Conservation (phyloP, 2,329 filamentous ascomycete genomes). For the Epichloe sylvatica region DNA sequence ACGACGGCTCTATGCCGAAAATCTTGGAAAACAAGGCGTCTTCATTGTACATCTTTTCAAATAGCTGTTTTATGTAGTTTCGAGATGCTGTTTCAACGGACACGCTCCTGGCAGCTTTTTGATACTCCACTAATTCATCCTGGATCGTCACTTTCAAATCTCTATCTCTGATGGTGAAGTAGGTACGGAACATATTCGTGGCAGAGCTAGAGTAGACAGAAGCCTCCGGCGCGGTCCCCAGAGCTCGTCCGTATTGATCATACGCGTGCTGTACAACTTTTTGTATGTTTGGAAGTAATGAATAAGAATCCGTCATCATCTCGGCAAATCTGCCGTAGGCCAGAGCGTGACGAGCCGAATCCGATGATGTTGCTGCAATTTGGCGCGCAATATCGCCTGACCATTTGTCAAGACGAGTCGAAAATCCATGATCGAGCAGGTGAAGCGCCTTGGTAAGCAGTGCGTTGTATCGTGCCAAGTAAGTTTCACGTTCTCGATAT, state of each 20-base stretch:
- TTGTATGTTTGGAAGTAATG: conserved; percentile 42
- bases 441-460: conserved; percentile 56
- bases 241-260: conserved; percentile 34
- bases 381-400: conserved; percentile 42
- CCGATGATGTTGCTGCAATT: conserved; percentile 40
- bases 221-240: conserved; percentile 27
- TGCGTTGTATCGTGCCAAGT: conserved; percentile 74
- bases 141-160: conserved; percentile 39
- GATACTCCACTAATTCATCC: conserved; percentile 40
- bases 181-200: conserved; percentile 40
- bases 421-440: conserved; percentile 45
- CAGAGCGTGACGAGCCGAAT: conserved; percentile 44
- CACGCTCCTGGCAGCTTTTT: conserved; percentile 33
- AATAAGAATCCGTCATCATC: conserved; percentile 41
- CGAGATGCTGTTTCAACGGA: conserved; percentile 41
- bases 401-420: conserved; percentile 35
- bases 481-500: conserved; percentile 78
- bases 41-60: conserved; percentile 44
- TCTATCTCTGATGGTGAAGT: conserved; percentile 37
- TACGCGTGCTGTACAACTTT: conserved; percentile 37
- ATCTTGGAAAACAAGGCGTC: conserved; percentile 38
- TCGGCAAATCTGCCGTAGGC: conserved; percentile 47
- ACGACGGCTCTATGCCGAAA: conserved; percentile 42
- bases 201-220: conserved; percentile 41
- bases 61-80: conserved; percentile 46